These are phyloP conservation scores for Ceratobasidium papillatum DNA, from an alignment of 1,284 basidiomycete species.

Conservation along the genomic window DNA sequence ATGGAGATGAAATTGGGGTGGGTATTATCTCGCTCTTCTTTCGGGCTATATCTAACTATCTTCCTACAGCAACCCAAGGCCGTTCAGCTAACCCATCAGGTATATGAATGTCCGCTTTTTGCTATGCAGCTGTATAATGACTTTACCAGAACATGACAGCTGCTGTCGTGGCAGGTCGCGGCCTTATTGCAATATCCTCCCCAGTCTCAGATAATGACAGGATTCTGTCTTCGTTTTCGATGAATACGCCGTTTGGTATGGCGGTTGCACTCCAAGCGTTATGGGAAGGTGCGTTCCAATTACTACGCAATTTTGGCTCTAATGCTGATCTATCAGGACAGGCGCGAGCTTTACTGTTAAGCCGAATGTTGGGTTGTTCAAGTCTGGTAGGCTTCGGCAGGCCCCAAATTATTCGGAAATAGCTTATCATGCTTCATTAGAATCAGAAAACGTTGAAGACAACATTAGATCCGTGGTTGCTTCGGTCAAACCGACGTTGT, in stretches of 20 bases:
- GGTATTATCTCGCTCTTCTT: background rate
- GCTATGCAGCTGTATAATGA: background rate
- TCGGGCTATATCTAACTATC: constrained; percentile 21
- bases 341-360: constrained; percentile 39
- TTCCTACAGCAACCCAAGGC: constrained; percentile 52
- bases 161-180: constrained; percentile 74
- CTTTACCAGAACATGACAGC: constrained; percentile 70
- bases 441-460: constrained; percentile 17
- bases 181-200: constrained; percentile 69
- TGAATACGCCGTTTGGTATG: constrained; percentile 75
- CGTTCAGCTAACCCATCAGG: constrained; percentile 71
- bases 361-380: constrained; percentile 34
- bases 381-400: background rate
- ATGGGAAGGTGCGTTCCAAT: constrained; percentile 63
- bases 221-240: constrained; percentile 71
- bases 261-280: constrained; percentile 77
- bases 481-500: constrained; percentile 20
- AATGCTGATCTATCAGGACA: background rate
- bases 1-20: constrained; percentile 59
- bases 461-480: constrained; percentile 10
- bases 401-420: background rate
- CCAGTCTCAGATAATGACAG: constrained; percentile 73
- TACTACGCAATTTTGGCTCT: background rate
- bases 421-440: background rate
- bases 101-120: constrained; percentile 31